Evolutionary conservation across 371 early-diverging fungal genomes (phyloP), one percentile per base, ranked within the genome.

Genomic region (Mortierella sp.): DNA sequence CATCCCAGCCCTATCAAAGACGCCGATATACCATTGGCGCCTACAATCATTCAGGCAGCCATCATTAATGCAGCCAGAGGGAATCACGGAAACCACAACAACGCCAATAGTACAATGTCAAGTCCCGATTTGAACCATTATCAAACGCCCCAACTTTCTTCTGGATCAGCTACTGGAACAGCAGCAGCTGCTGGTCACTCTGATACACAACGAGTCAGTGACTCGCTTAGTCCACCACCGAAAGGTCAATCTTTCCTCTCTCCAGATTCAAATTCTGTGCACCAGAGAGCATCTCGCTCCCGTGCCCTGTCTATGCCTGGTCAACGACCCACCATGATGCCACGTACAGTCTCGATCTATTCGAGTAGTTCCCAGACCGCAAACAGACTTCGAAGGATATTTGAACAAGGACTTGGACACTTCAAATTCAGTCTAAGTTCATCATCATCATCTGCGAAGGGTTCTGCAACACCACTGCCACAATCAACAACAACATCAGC

Each of bases 281-380:
- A 59, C 6, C 11, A 55, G 10, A 55, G 61, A 4, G 3, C 62
- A 3, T 52, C 69, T 16, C 72, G 81, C 8, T 72, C 81, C 9
- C 76, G 81, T 11, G 76, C 81, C 0, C 58, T 81, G 19, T 81
- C 81, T 7, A 71, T 72, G 72, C 81, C 81, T 10, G 81, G 72
- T 16, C 72, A 81, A 41, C 61, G 81, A 21, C 81, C 81, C n/a
- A 67, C 13, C 13, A 64, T 63, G 53, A 67, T 81, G 76, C 81
- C 81, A 2, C 71, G 76, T 32, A 81, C 81, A 1, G 81, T 81
- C 4, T 81, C 81, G 4, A 81, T 81, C 24, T 81, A 81, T 65
- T 81, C 81, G 16, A 81, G 81, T 48, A 75, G 76, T 43, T 81
- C 81, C 3, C 81, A 81, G 33, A 81, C 81, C 1, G 81, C 81